Base-by-base conservation (phyloP, 177 flowering plant genomes). In the Telopea speciosissima region DNA sequence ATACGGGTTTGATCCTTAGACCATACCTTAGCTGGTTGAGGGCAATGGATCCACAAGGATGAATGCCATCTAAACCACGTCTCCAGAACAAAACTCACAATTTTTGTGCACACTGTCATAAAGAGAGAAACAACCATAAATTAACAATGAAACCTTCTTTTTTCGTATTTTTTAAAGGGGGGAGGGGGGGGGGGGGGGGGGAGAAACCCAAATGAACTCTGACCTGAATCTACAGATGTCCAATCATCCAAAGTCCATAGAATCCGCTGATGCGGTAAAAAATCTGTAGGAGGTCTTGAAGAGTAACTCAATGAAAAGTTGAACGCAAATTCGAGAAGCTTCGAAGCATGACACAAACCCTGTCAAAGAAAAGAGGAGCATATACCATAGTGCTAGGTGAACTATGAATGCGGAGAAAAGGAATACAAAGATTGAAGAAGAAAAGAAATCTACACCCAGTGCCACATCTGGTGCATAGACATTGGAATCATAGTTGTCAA, bases 41-140 rank as follows among this genome's bases (percentile, higher is more conserved):
- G 74, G 26, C 69, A 61, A 68, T 67, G 28, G 28, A 42, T 79
- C 99, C 99, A 96, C 83, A 91, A 73, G 67, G 80, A 85, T 24
- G 84, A 83, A 81, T 96, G 99, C 99, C 99, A 96, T 66, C 77
- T 82, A 67, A 80, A 86, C 99, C 97, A 93, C 91, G 93, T 85
- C 68, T 93, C 99, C 75, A 87, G 87, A 71, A 83, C 78, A 76
- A 80, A 88, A 78, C 89, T 80, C 13, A 87, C 74, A 28, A 89
- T 65, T 67, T 81, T 90, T 54, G 61, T 67, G 68, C 72, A 65
- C 68, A 58, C 96, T 89, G 88, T 49, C 75, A 70, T n/a, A 70
- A 23, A 72, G 22, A 58, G 45, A 70, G 22, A 44, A 68, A 16
- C n/a, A 8, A n/a, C 36, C 49, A 11, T 33, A 64, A 26, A 36